Evolutionary conservation across 345 rosid species (phyloP), one percentile per base, ranked within the genome.

Genomic region (Crucihimalaya himalaica): DNA sequence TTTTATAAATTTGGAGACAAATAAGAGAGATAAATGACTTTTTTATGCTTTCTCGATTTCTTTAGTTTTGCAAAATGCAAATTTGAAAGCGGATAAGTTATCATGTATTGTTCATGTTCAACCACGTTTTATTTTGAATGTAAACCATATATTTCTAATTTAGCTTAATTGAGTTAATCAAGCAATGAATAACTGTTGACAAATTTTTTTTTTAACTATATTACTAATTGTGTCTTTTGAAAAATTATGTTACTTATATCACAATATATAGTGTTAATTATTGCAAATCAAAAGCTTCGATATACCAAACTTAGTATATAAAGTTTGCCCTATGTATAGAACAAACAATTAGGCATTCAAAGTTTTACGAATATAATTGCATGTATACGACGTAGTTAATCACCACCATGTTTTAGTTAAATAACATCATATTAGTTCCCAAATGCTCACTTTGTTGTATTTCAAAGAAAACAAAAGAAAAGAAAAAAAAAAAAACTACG

Each of bases 341-440:
- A 55, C 54, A 43, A 43, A 43, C 10, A 54, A 59, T 29, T 16
- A 45, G 53, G 23, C n/a, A 6, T 19, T 40, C 13, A 31, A 47
- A 48, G 28, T 39, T 62, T 20, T 19, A 15, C 9, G 20, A 21
- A 19, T 34, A 28, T n/a, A 12, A 12, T 11, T 63, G 8, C 29
- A 28, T 28, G 21, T 16, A n/a, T 25, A 43, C 5, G 52, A 43
- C 23, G 52, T 45, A 9, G 9, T 16, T 13, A 34, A 29, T 46
- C 42, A 13, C 16, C 9, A 43, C 29, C 55, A 5, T 64, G 13
- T 46, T 46, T 46, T 63, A 63, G 18, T 64, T 29, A 31, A 43
- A 63, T 18, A 47, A 29, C 29, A 64, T 43, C 68, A 28, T 20
- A 34, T 65, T 65, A 64, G 19, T 35, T 51, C 43, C 6, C 14